Conservation (phyloP, 768 basidiomycete species). For the Xerocomellus dryophilus region DNA sequence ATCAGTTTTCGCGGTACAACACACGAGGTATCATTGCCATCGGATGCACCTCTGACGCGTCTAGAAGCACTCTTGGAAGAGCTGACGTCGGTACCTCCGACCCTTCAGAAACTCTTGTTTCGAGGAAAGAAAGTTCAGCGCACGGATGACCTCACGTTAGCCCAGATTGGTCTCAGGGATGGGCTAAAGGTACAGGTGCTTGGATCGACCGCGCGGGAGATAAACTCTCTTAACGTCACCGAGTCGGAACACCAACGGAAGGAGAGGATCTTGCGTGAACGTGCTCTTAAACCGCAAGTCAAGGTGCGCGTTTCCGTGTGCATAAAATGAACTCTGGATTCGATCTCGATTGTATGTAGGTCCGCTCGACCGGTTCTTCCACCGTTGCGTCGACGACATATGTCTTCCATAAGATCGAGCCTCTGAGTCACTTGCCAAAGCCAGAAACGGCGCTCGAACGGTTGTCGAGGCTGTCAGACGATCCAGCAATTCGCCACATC, state of each 20-base stretch:
- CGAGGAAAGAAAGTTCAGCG: conserved; percentile 55
- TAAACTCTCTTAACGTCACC: conserved; percentile 49
- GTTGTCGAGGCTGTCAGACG: conserved; percentile 58
- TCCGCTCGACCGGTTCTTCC: conserved; percentile 53
- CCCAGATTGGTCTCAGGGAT: conserved; percentile 56
- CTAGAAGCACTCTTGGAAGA: conserved; percentile 55
- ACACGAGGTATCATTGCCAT: conserved; percentile 47
- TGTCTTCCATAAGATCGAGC: conserved; percentile 62
- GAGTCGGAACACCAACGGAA: conserved; percentile 57
- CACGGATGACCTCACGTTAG: conserved; percentile 32
- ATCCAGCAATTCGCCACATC: conserved; percentile 66
- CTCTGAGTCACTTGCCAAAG: conserved; percentile 62
- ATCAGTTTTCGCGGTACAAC: conserved; percentile 49
- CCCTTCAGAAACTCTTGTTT: conserved; percentile 68
- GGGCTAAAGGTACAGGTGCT: conserved; percentile 69
- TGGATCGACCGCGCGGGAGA: conserved; percentile 59
- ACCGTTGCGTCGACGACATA: conserved; percentile 42
- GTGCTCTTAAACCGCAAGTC: conserved; percentile 52
- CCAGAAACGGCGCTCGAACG: conserved; percentile 54
- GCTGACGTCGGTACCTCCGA: conserved; percentile 62
- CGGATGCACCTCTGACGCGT: conserved; percentile 47
- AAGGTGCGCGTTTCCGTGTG: conserved; percentile 44
- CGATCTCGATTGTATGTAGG: conserved; percentile 35
- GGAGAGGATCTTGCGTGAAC: conserved; percentile 57
- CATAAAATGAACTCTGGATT: not conserved